Evolutionary conservation across 148 eudicot species (phyloP), one percentile per base, ranked within the genome.

Genomic region (Chenopodium suecicum): DNA sequence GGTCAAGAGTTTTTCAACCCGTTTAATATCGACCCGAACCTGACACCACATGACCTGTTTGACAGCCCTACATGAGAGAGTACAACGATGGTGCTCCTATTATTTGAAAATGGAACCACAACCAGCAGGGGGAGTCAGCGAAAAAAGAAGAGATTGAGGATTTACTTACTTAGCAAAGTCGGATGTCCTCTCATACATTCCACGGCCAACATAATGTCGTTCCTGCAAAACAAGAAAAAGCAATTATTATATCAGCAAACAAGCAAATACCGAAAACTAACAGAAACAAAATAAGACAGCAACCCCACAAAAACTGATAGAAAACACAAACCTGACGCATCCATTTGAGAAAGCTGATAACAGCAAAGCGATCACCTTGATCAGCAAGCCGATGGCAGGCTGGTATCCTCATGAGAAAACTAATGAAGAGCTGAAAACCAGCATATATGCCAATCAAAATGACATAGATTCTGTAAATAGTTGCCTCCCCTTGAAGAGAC

Each of bases 131-230:
- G 62, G 1, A 3, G 62, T 56, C 62, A 56, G 22, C 1, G 3
- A 48, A 41, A 66, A 16, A 63, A 80, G 70, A 71, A 76, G 68
- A 82, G 77, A 72, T 70, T 54, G 67, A 74, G 70, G n/a, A 48
- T 81, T 81, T 90, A 97, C 99, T 87, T 97, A 41, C 99, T 87
- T 97, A 41, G 88, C 76, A 81, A 89, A 97, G 77, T 92, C 97
- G 41, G 88, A 81, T 34, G 99, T 92, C 82, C 90, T 87, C 90
- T 97, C 99, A 78, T 97, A 97, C 98, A 97, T 89, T 88, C 99
- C 99, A 70, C 99, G 98, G 47, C 99, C 99, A 84, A 97, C 99
- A 88, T 92, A 97, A 80, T 94, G 89, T 50, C 92, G 98, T 86
- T 94, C 99, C 99, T 97, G 78, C 31, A 84, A 37, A 41, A 80